phyloP scores from a whole-genome alignment of 768 basidiomycete genomes.

The Suillus weaverae region DNA sequence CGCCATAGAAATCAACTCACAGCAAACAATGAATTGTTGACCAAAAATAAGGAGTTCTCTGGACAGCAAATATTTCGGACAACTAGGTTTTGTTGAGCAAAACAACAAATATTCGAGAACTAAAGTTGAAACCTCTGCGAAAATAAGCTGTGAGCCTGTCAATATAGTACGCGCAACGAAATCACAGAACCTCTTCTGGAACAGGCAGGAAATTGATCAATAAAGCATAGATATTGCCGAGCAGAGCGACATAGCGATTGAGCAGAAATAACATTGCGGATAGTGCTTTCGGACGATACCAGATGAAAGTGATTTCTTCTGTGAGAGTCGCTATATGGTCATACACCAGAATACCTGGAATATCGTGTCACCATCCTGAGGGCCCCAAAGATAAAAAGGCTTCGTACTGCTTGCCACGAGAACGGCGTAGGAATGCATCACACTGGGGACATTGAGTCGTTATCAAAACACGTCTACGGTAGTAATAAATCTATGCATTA shows the following conservation, averaged over 20 bases:
- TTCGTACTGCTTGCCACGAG: conserved; percentile 7
- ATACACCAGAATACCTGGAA: conserved; percentile 31
- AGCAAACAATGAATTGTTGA: conserved; percentile 47
- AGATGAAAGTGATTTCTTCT: conserved; percentile 44
- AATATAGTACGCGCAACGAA: background rate
- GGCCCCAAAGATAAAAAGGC: background rate
- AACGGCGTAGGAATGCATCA: conserved; percentile 1
- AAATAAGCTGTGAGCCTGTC: background rate
- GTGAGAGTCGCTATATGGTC: conserved; percentile 31
- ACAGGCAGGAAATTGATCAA: conserved; percentile 28
- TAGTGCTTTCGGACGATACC: conserved; percentile 40
- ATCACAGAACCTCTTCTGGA: background rate
- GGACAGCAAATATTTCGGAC: conserved; percentile 37
- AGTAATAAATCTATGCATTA: background rate
- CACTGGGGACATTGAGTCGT: background rate
- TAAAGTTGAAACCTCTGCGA: conserved; percentile 4
- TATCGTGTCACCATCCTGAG: background rate
- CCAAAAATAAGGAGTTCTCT: conserved; percentile 43
- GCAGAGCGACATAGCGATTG: conserved; percentile 49
- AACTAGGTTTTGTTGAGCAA: conserved; percentile 30
- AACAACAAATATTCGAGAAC: background rate
- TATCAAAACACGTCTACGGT: background rate
- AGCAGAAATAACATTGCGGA: conserved; percentile 48
- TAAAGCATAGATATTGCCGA: conserved; percentile 37
- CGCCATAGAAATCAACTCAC: conserved; percentile 32